These are phyloP conservation scores for Trichoderma citrinoviride DNA, from an alignment of 2,329 filamentous ascomycete species.

Conservation along the genomic window DNA sequence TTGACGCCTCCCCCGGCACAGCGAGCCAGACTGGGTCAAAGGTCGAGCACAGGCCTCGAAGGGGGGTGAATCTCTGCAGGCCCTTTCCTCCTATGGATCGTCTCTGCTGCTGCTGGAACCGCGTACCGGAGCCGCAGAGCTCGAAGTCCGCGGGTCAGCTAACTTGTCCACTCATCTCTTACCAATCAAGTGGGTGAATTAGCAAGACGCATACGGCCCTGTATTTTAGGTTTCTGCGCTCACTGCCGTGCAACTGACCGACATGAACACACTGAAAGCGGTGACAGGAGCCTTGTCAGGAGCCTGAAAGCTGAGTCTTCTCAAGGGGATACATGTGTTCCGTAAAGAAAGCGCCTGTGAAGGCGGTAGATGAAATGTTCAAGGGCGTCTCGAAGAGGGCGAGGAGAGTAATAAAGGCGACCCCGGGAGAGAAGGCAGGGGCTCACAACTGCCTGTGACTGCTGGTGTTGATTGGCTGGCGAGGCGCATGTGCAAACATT, in stretches of 20 bases:
- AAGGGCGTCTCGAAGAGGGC: background rate
- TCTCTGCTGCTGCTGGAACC: background rate
- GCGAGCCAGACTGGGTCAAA: background rate
- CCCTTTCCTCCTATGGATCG: background rate
- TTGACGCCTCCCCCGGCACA: background rate
- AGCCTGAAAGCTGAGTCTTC: background rate
- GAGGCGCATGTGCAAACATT: background rate
- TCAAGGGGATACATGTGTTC: background rate
- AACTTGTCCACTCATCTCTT: background rate
- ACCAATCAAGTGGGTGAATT: background rate
- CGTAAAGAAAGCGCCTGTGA: background rate
- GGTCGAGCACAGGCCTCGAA: background rate
- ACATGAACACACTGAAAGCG: background rate
- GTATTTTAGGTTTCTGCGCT: background rate
- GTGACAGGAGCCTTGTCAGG: background rate
- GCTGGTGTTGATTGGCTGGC: background rate
- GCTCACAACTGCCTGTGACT: background rate
- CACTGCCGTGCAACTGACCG: background rate
- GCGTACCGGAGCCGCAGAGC: background rate
- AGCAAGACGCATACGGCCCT: background rate
- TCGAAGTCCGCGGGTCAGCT: background rate
- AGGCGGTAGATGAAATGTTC: background rate
- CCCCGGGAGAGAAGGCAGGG: background rate
- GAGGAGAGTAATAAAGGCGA: background rate
- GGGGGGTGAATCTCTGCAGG: slow-evolving; percentile 5